Base-by-base conservation (phyloP, 495 filamentous ascomycete species). In the Coniosporium apollinis region DNA sequence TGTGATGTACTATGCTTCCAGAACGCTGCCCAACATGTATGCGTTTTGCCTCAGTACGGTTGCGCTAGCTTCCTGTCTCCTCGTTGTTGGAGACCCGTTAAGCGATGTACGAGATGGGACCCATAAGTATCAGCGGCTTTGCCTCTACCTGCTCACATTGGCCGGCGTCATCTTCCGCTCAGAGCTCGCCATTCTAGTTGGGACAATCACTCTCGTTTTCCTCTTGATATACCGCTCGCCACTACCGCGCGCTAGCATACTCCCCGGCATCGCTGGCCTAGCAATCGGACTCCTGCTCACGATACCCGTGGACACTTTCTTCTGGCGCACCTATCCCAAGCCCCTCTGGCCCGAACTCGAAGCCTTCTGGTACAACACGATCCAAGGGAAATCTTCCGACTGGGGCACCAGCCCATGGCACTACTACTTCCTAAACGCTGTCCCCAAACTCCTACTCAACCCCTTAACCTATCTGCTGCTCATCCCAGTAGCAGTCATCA, bases 21-120 rank as follows among this genome's bases (percentile, higher is more conserved):
- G 91, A 35, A 83, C 84, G 1, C 61, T 99, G 19, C 91, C 89
- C 3, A 99, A 99, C 51, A 94, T 89, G 72, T 94, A 94, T 53
- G 89, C 89, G 30, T 86, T 99, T 58, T 70, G 74, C 10, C 56
- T 94, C 11, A 78, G 73, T 77, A 65, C 45, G 65, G 8, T 42
- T 9, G n/a, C n/a, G n/a, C n/a, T n/a, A n/a, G n/a, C n/a, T n/a
- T n/a, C n/a, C n/a, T n/a, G n/a, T n/a, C 63, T 94, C 4, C 76
- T 79, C 1, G 49, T 57, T n/a, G n/a, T n/a, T n/a, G n/a, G n/a
- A n/a, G n/a, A n/a, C n/a, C n/a, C n/a, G n/a, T n/a, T n/a, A n/a
- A n/a, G n/a, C n/a, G n/a, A n/a, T n/a, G n/a, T n/a, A n/a, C n/a
- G n/a, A n/a, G n/a, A n/a, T n/a, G n/a, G n/a, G n/a, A n/a, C n/a